Evolutionary conservation across 75 land plant genomes (phyloP).

Genomic region (Azolla pinnata): DNA sequence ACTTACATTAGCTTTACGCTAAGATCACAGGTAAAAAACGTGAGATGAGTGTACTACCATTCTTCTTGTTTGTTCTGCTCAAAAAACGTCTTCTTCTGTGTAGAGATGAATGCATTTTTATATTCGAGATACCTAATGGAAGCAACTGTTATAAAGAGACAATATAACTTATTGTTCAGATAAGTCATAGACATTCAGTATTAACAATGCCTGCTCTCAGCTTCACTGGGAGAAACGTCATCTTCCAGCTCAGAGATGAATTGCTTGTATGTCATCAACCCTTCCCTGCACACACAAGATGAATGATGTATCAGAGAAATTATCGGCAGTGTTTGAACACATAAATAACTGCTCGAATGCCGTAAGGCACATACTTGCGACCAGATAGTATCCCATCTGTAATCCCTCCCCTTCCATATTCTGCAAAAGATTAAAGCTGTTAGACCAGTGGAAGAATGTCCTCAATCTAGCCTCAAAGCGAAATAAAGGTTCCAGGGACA

Average conservation of each 20-base stretch:
- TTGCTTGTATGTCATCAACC: conserved; percentile 96
- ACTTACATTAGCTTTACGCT: too few relatives aligned
- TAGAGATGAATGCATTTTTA: conserved; percentile 78
- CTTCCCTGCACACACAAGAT: conserved; percentile 53
- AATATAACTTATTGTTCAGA: not conserved
- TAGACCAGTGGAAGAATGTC: not conserved
- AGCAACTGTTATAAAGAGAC: not conserved
- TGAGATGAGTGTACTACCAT: too few relatives aligned
- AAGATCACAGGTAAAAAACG: not conserved
- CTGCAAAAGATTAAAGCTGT: not conserved
- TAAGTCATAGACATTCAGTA: not conserved
- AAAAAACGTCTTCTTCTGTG: conserved; percentile 80
- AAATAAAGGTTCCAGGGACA: not conserved
- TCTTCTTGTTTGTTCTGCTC: conserved; percentile 94
- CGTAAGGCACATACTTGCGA: conserved; percentile 13
- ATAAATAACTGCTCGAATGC: not conserved
- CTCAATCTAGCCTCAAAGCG: not conserved
- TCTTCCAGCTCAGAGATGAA: conserved; percentile 95
- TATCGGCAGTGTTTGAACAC: not conserved
- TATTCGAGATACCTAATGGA: conserved; percentile 77
- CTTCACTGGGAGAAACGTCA: conserved; percentile 94
- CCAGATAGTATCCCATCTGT: not conserved
- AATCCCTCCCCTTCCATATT: conserved; percentile 1
- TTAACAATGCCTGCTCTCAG: conserved; percentile 67
- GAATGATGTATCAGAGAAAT: not conserved